Conservation (phyloP, 2,329 filamentous ascomycete species). For the Ceratocystis lukuohia region DNA sequence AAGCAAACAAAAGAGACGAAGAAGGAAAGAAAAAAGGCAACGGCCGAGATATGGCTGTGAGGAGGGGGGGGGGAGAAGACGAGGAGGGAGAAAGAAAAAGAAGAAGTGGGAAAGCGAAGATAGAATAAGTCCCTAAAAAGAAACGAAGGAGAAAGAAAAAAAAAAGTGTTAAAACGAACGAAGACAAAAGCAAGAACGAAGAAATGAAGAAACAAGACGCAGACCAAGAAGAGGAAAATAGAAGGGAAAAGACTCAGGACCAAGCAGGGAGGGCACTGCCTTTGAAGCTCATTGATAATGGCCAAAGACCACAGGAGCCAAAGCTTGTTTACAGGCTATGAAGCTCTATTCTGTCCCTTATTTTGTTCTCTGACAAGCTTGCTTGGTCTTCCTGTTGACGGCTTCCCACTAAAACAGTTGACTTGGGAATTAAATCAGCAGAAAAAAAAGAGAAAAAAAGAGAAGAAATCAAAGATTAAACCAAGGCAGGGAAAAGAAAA, state of each 20-base stretch:
- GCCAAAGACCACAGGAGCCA: background rate
- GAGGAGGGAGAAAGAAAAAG: background rate
- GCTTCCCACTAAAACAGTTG: slow-evolving; percentile 7
- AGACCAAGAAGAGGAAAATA: slow-evolving; percentile 12
- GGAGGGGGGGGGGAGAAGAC: background rate
- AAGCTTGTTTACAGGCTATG: slow-evolving; percentile 4
- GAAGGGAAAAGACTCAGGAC: slow-evolving; percentile 10
- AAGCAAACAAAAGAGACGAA: slow-evolving; percentile 8
- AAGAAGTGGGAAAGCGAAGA: slow-evolving; percentile 1
- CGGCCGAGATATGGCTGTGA: background rate
- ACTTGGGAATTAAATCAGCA: background rate
- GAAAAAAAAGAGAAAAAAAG: slow-evolving; percentile 4
- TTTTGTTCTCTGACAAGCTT: slow-evolving; percentile 8
- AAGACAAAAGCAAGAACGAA: slow-evolving; percentile 14
- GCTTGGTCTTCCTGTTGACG: background rate
- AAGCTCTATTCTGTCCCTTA: slow-evolving; percentile 3
- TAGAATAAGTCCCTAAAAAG: slow-evolving; percentile 3
- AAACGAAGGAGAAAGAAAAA: slow-evolving; percentile 3
- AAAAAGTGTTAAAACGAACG: slow-evolving; percentile 1
- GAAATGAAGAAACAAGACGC: slow-evolving; percentile 15
- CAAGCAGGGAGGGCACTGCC: slow-evolving; percentile 12
- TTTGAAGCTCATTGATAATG: slow-evolving; percentile 4
- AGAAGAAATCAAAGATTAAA: background rate
- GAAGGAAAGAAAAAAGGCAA: slow-evolving; percentile 2
- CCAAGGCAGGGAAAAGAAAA: background rate